These are phyloP conservation scores for Mycena galopus DNA, from an alignment of 768 basidiomycete species.

Conservation along the genomic window DNA sequence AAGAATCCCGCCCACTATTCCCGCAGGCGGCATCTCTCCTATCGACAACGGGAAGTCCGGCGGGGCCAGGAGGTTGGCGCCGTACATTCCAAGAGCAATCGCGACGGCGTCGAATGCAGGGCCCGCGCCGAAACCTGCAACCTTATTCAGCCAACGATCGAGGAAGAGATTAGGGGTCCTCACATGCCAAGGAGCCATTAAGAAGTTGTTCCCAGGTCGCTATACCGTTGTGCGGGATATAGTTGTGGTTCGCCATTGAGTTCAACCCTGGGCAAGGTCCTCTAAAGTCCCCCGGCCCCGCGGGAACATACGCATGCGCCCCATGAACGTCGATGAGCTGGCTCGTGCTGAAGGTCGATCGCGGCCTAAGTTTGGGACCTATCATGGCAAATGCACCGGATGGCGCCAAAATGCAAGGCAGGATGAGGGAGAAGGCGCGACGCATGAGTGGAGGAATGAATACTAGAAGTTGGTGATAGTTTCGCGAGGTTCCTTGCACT, in stretches of 20 bases:
- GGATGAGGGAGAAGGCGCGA: not conserved
- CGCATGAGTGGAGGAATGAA: not conserved
- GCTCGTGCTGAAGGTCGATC: not conserved
- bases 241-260: conserved; percentile 19
- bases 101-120: not conserved
- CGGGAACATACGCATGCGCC: not conserved
- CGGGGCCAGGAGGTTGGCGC: not conserved
- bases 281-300: not conserved
- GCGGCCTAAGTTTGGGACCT: not conserved
- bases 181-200: not conserved
- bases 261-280: conserved; percentile 23
- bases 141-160: not conserved
- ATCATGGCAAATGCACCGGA: not conserved
- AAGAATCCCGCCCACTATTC: not conserved
- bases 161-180: not conserved
- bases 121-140: not conserved
- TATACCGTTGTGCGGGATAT: conserved; percentile 9
- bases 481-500: not conserved
- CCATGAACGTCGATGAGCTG: conserved; percentile 3
- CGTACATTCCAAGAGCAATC: not conserved
- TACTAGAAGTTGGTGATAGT: not conserved
- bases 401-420: not conserved
- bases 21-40: not conserved
- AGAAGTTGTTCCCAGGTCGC: not conserved
- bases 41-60: not conserved